These are phyloP conservation scores for Fusarium stilboides DNA, from an alignment of 2,329 filamentous ascomycete species.

Conservation along the genomic window DNA sequence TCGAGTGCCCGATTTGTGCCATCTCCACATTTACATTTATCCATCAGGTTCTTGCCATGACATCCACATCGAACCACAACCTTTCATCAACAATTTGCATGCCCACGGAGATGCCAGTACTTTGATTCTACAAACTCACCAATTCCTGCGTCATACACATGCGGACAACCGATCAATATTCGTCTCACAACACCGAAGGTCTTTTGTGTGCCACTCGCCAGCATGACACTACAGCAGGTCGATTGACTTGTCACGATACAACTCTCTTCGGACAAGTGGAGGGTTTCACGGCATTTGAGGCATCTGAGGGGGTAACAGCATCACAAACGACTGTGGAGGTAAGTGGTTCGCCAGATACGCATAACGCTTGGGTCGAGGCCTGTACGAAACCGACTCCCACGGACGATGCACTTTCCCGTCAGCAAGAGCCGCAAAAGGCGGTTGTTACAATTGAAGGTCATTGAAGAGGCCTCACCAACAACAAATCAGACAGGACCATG, in stretches of 20 bases:
- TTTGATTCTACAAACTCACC: neutral
- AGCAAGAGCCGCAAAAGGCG: conserved; percentile 7
- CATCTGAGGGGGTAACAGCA: conserved; percentile 19
- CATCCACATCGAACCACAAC: conserved; percentile 7
- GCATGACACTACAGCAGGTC: neutral
- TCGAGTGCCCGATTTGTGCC: neutral
- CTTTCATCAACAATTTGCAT: neutral
- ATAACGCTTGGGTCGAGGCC: conserved; percentile 1
- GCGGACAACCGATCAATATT: neutral
- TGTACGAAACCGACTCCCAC: neutral
- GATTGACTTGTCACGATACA: conserved; percentile 1
- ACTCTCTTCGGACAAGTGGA: conserved; percentile 5
- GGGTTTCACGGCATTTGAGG: conserved; percentile 8
- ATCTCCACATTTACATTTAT: conserved; percentile 13
- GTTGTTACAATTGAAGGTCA: neutral
- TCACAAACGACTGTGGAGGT: neutral
- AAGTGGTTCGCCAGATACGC: conserved; percentile 3
- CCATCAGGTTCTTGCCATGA: neutral
- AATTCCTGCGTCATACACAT: neutral
- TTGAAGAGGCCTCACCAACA: conserved; percentile 15
- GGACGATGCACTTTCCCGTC: conserved; percentile 12
- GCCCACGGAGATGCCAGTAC: neutral
- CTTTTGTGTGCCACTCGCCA: neutral
- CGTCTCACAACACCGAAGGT: conserved; percentile 7
- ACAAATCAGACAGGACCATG: neutral